Base-by-base conservation (phyloP, 768 basidiomycete species). In the Phylloporus arenicola region DNA sequence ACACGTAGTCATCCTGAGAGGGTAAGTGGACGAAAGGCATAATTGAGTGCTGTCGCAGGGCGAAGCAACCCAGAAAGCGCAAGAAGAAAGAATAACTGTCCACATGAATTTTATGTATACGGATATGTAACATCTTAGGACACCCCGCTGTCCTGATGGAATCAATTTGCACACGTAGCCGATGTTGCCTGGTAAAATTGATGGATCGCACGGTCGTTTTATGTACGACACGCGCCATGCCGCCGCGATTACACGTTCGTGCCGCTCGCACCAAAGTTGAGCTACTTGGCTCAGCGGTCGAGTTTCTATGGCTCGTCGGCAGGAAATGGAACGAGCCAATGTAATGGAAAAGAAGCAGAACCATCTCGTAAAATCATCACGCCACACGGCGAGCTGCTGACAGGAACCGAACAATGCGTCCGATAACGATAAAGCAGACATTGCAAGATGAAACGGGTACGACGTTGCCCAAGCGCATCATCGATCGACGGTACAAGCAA, bases 11-110 rank as follows among this genome's bases (percentile, higher is more conserved):
- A 57, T 80, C 77, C 31, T 64, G 59, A 54, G 79, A 78, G 56
- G 79, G 69, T 50, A 88, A 61, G 62, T 87, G 82, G 62, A 88
- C 75, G 70, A 72, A 82, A 43, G 86, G 85, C 86, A 88, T 87
- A 25, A 51, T n/a, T 53, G 61, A 48, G 43, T 22, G 51, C 19
- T 41, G 27, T 24, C 43, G 81, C 82, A 83, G 51, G 43, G 51
- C 49, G 42, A 45, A 40, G 37, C 27, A 29, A 53, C 38, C 44
- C 44, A 44, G 27, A 47, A 14, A 45, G 44, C 11, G 35, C 45
- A 47, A 43, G 41, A 34, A 47, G 46, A 45, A 45, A 30, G 16
- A 30, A 45, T 30, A 50, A 20, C 41, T 16, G 48, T 45, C 45
- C 44, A 48, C 44, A 56, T 45, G 43, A 43, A 45, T 46, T 49